phyloP scores from a whole-genome alignment of 495 filamentous ascomycete species.

The Clavariopsis aquatica region DNA sequence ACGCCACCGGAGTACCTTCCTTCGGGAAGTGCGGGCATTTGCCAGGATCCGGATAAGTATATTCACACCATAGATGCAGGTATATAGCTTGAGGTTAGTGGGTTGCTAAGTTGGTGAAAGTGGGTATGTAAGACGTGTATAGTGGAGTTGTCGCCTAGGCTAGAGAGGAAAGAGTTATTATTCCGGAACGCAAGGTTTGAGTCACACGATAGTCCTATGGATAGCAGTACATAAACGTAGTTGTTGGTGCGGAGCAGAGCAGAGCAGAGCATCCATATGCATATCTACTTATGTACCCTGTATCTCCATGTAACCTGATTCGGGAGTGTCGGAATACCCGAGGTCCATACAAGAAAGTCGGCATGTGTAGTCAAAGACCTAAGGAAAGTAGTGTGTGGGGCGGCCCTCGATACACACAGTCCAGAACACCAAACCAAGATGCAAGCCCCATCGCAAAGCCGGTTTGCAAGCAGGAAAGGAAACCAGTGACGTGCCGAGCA shows the following conservation, averaged over 20 bases:
- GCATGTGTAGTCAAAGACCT: not conserved
- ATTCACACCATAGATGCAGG: too few species aligned
- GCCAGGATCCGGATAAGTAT: too few species aligned
- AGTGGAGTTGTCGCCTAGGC: not conserved
- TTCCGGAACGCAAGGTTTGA: not conserved
- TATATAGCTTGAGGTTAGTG: too few species aligned
- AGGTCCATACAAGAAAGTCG: not conserved
- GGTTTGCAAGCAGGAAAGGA: not conserved
- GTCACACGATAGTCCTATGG: not conserved
- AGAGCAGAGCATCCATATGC: not conserved
- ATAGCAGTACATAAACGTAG: too few species aligned
- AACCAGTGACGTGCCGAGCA: not conserved
- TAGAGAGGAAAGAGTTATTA: not conserved
- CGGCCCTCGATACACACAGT: not conserved
- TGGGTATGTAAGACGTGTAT: too few species aligned
- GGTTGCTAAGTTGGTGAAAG: too few species aligned
- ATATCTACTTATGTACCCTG: not conserved
- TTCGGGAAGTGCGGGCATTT: too few species aligned
- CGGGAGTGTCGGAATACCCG: not conserved
- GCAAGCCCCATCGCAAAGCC: not conserved
- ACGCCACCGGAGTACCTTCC: too few species aligned
- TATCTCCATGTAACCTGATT: not conserved
- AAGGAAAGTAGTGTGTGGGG: not conserved
- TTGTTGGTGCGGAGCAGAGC: too few species aligned
- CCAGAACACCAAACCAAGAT: constrained; percentile 3